These are phyloP conservation scores for Penicillium odoratum DNA, from an alignment of 495 filamentous ascomycete species.

Conservation along the genomic window DNA sequence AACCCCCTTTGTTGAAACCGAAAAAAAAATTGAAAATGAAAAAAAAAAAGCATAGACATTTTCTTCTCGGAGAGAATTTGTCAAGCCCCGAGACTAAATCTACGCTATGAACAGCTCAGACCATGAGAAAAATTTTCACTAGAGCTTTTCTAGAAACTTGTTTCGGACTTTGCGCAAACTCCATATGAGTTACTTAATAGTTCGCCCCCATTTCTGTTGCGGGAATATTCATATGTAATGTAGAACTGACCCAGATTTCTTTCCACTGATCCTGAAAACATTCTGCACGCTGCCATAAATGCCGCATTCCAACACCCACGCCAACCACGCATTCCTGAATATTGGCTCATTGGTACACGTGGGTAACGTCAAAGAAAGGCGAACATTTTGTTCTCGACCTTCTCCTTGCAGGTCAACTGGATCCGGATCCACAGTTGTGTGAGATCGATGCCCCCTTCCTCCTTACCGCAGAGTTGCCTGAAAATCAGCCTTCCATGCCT, in stretches of 20 bases:
- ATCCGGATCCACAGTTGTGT: not conserved
- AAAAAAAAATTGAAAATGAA: not conserved
- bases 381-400: not conserved
- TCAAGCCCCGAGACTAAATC: not conserved
- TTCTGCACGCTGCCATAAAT: not conserved
- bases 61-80: not conserved
- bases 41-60: not conserved
- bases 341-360: not conserved
- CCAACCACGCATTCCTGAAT: slow-evolving; percentile 1
- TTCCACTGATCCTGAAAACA: not conserved
- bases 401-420: slow-evolving; percentile 3
- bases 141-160: not conserved
- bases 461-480: slow-evolving; percentile 1
- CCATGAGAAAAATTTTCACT: slow-evolving; percentile 3
- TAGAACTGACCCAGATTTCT: not conserved
- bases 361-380: slow-evolving; percentile 4
- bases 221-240: not conserved
- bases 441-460: not conserved
- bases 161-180: not conserved
- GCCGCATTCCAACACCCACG: slow-evolving; percentile 4
- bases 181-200: not conserved
- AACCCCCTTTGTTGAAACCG: not conserved
- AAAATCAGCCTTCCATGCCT: not conserved
- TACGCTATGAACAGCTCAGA: slow-evolving; percentile 6
- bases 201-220: not conserved